Percentiles rank a stretch among this genome's conserved stretches.
Evolutionary conservation across 495 filamentous ascomycete genomes (phyloP).

Genomic region (Mytilinidion resinicola): DNA sequence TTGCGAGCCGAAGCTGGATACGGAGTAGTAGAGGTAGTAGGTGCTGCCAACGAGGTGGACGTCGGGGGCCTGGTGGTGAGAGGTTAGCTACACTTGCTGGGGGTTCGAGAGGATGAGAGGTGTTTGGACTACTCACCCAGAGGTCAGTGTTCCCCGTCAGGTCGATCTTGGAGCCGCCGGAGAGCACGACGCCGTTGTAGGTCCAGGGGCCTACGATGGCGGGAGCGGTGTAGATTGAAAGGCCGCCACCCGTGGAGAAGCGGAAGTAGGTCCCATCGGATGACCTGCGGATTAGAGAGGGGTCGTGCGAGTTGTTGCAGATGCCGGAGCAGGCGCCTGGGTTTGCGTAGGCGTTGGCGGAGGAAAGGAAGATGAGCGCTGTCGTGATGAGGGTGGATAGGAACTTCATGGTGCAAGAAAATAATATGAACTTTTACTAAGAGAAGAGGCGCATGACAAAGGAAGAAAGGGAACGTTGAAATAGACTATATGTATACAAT

Average conservation of each 20-base stretch:
- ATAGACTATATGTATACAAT: neutral
- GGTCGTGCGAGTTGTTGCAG: conserved; percentile 60
- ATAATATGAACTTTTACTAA: neutral
- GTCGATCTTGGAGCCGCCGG: conserved; percentile 50
- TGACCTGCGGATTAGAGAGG: conserved; percentile 53
- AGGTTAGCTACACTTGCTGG: neutral
- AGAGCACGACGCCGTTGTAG: conserved; percentile 50
- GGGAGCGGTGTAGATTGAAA: conserved; percentile 53
- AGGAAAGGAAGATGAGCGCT: neutral
- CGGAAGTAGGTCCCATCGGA: conserved; percentile 67
- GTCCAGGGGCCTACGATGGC: conserved; percentile 61
- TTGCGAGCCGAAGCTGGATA: conserved; percentile 58
- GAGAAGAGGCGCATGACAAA: neutral
- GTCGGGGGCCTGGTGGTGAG: conserved; percentile 55
- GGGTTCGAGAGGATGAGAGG: neutral
- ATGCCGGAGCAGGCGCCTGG: conserved; percentile 53
- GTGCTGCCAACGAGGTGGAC: conserved; percentile 48
- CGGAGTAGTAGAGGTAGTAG: conserved; percentile 70
- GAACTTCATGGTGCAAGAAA: neutral
- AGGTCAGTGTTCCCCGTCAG: conserved; percentile 49
- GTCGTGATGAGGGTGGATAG: conserved; percentile 1
- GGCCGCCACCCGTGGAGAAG: conserved; percentile 58
- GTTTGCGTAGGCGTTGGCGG: conserved; percentile 28
- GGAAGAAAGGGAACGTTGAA: neutral
- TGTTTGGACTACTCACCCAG: conserved; percentile 60